Conservation (phyloP, 805 yeast species). For the Candida peoriensis region DNA sequence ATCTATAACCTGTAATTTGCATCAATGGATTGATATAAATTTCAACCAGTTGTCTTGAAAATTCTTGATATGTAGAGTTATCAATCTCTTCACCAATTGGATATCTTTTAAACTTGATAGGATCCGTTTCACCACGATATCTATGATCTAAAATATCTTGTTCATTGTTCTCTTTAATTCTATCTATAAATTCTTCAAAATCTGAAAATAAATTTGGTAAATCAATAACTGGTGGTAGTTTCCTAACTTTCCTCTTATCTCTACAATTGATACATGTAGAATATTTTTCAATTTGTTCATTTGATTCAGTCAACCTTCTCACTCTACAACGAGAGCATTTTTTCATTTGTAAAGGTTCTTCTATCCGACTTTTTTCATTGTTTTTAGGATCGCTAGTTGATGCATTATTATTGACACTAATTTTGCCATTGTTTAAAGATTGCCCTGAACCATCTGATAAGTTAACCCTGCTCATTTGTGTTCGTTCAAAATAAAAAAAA, state of each 20-base stretch:
- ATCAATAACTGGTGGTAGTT: not conserved
- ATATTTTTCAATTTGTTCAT: slow-evolving; percentile 31
- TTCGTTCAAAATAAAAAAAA: too few relatives aligned
- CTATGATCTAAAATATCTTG: slow-evolving; percentile 33
- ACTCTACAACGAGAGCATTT: slow-evolving; percentile 42
- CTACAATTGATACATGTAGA: slow-evolving; percentile 39
- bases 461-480: too few relatives aligned
- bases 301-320: slow-evolving; percentile 30
- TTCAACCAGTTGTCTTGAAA: slow-evolving; percentile 31
- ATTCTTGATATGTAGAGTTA: slow-evolving; percentile 27
- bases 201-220: slow-evolving; percentile 28
- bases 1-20: slow-evolving; percentile 35
- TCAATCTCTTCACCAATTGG: slow-evolving; percentile 25
- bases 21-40: slow-evolving; percentile 37
- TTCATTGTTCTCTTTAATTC: slow-evolving; percentile 29
- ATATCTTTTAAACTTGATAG: slow-evolving; percentile 29
- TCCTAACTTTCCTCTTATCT: slow-evolving; percentile 32
- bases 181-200: slow-evolving; percentile 28
- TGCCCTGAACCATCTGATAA: too few relatives aligned
- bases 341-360: too few relatives aligned
- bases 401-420: too few relatives aligned
- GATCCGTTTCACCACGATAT: slow-evolving; percentile 29
- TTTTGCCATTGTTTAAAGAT: too few relatives aligned
- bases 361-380: too few relatives aligned
- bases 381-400: too few relatives aligned